Evolutionary conservation across 768 basidiomycete genomes (phyloP).

Genomic region (Auricularia auricula-judae): DNA sequence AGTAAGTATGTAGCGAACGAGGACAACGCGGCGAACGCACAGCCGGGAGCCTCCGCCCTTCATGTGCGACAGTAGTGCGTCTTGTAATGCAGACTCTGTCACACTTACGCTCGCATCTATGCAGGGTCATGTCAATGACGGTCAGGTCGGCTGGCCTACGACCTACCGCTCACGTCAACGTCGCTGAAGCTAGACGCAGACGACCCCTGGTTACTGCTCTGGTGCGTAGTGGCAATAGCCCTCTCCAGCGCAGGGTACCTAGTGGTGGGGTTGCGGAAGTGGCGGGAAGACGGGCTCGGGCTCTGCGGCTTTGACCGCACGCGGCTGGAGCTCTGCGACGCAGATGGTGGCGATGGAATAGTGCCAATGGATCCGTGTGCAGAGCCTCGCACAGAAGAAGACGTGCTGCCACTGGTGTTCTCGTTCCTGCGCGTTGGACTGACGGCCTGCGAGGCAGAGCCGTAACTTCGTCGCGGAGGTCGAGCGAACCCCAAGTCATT

Average conservation of each 20-base stretch:
- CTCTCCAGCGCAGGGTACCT: conserved; percentile 33
- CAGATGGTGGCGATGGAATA: conserved; percentile 60
- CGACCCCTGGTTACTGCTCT: conserved; percentile 55
- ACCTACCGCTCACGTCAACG: conserved; percentile 47
- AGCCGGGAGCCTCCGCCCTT: conserved; percentile 53
- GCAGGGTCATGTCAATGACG: not conserved
- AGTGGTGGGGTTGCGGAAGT: conserved; percentile 42
- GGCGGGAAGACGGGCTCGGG: conserved; percentile 48
- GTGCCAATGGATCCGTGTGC: conserved; percentile 72
- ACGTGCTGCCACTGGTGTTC: conserved; percentile 59
- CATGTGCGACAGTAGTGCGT: conserved; percentile 67
- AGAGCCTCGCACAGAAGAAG: conserved; percentile 49
- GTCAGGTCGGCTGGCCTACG: conserved; percentile 12
- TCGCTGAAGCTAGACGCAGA: conserved; percentile 80
- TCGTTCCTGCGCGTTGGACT: conserved; percentile 22
- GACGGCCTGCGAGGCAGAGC: conserved; percentile 1
- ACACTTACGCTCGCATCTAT: conserved; percentile 49
- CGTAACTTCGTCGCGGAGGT: conserved; percentile 20
- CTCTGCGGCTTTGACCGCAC: conserved; percentile 38
- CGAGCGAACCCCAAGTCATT: conserved; percentile 55
- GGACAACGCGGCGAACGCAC: conserved; percentile 33
- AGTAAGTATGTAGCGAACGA: not conserved
- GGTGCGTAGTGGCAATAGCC: conserved; percentile 32
- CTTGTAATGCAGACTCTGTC: conserved; percentile 71
- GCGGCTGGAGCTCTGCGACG: conserved; percentile 28